These are phyloP conservation scores for Kokia cookei DNA, from an alignment of 441 rosid genomes.

Conservation along the genomic window DNA sequence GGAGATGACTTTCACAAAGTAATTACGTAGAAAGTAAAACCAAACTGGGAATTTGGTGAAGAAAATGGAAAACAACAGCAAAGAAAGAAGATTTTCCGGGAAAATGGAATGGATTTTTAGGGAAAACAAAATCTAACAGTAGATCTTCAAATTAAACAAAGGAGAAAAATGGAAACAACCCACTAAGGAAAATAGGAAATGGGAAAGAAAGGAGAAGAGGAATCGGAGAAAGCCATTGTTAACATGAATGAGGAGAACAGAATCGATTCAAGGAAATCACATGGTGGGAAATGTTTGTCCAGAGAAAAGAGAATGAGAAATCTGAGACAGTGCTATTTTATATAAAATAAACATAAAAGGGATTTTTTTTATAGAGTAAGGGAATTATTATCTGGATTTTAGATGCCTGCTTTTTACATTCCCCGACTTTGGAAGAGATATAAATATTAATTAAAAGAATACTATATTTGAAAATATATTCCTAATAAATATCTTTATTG, in stretches of 20 bases:
- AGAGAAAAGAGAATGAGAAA: background rate
- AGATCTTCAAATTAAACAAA: constrained; percentile 7
- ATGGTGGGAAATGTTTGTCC: constrained; percentile 5
- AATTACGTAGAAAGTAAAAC: background rate
- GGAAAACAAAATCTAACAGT: background rate
- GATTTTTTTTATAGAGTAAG: no score
- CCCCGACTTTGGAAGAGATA: no score
- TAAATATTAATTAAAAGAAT: no score
- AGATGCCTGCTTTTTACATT: no score
- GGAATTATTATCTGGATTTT: no score
- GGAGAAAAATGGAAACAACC: background rate
- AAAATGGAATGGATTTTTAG: background rate
- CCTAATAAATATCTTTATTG: no score
- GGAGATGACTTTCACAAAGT: background rate
- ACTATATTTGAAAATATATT: no score
- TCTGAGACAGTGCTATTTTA: background rate
- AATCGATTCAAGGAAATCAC: constrained; percentile 23
- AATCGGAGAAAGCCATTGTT: constrained; percentile 10
- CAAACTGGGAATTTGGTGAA: background rate
- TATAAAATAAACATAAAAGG: background rate
- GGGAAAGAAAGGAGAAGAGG: background rate
- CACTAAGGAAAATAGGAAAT: background rate
- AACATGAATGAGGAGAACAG: background rate
- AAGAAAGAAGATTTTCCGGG: background rate
- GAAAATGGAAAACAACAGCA: background rate